Evolutionary conservation across 139 green algal genomes (phyloP).

Genomic region (Picochlorum sp.): DNA sequence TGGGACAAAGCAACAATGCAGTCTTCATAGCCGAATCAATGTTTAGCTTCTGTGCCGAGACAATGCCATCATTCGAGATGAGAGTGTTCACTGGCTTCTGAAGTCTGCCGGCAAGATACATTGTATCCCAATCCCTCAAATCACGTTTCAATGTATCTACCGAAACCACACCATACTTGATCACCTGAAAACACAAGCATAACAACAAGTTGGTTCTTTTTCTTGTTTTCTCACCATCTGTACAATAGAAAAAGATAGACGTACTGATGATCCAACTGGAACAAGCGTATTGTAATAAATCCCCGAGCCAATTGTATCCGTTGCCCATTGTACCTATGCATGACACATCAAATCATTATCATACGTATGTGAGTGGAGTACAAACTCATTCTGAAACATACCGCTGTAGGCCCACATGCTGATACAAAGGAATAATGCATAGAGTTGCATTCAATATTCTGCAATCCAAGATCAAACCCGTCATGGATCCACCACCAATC

Average conservation of each 20-base stretch:
- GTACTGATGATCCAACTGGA: conserved; percentile 8
- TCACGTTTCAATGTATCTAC: conserved; percentile 41
- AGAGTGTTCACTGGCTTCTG: conserved; percentile 73
- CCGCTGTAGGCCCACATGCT: conserved; percentile 27
- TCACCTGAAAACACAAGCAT: conserved; percentile 13
- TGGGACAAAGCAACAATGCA: conserved; percentile 65
- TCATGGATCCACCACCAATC: background rate
- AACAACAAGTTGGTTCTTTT: background rate
- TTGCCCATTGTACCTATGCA: background rate
- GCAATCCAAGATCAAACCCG: conserved; percentile 11
- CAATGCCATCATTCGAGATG: conserved; percentile 10
- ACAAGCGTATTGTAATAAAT: conserved; percentile 39
- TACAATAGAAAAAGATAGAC: background rate
- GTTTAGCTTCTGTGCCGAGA: conserved; percentile 38
- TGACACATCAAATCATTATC: background rate
- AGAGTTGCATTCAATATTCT: conserved; percentile 61
- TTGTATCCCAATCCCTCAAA: conserved; percentile 54
- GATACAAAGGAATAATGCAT: conserved; percentile 64
- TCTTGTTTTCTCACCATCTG: no score
- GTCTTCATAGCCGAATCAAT: conserved; percentile 43
- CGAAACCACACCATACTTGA: conserved; percentile 83
- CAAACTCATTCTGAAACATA: conserved; percentile 15
- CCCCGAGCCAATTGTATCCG: conserved; percentile 19
- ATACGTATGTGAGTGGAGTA: background rate
- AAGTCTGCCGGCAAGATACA: conserved; percentile 72